A percentile compares a stretch with the other conserved stretches of the same genome.
Conservation (phyloP, 805 yeast genomes). For the Metschnikowia kunwiensis region DNA sequence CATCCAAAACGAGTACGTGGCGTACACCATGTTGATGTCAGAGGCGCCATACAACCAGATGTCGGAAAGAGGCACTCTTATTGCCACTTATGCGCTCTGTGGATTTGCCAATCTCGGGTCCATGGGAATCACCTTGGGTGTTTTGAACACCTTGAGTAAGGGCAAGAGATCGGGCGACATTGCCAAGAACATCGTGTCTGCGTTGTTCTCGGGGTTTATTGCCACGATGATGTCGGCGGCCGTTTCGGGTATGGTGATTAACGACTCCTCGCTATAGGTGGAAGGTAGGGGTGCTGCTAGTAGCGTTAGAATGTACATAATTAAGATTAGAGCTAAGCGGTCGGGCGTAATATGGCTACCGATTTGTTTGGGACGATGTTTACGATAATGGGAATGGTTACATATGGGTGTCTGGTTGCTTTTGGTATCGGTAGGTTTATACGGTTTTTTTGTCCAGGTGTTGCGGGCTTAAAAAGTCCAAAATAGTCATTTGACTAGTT, state of each 20-base stretch:
- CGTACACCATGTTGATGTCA: conserved; percentile 40
- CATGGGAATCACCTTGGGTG: conserved; percentile 60
- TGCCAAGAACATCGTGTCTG: conserved; percentile 43
- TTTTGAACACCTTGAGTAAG: conserved; percentile 55
- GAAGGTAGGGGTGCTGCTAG: neutral
- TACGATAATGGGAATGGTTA: too few relatives aligned
- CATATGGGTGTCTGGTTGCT: too few relatives aligned
- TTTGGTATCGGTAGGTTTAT: too few relatives aligned
- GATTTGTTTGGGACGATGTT: too few relatives aligned
- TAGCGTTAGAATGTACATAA: too few relatives aligned
- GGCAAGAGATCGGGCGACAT: conserved; percentile 45
- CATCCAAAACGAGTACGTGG: conserved; percentile 62
- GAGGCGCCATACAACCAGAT: conserved; percentile 45
- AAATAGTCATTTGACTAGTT: too few relatives aligned
- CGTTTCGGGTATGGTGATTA: conserved; percentile 62
- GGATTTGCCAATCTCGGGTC: conserved; percentile 64
- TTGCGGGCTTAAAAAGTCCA: too few relatives aligned
- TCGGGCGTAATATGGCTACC: too few relatives aligned
- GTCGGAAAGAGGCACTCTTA: conserved; percentile 49
- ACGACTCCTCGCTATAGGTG: conserved; percentile 17
- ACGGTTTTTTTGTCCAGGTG: too few relatives aligned
- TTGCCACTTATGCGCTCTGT: conserved; percentile 61
- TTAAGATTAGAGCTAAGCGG: too few relatives aligned
- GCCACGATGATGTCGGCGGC: conserved; percentile 56
- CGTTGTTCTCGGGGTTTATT: conserved; percentile 51